A percentile compares a stretch with the other conserved stretches of the same genome.
phyloP scores from a whole-genome alignment of 1,284 basidiomycete species.

The Vanrija pseudolonga region DNA sequence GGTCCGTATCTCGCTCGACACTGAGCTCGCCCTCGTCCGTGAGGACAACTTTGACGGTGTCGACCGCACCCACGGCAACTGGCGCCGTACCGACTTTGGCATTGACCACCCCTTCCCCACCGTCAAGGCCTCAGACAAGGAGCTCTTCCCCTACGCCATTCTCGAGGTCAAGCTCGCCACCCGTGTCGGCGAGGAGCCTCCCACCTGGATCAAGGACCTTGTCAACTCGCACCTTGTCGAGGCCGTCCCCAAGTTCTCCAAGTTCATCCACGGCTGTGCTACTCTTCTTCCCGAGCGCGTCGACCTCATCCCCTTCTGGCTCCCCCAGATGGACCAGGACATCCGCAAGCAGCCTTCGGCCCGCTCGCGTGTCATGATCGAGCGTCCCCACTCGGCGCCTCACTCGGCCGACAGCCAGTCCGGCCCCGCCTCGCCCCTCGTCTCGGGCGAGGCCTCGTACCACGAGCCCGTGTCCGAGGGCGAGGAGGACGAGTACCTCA shows the following conservation, averaged over 20 bases:
- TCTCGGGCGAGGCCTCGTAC: conserved; percentile 54
- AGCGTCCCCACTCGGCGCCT: conserved; percentile 58
- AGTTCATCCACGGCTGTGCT: conserved; percentile 96
- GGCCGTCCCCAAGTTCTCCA: conserved; percentile 78
- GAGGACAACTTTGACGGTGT: conserved; percentile 96
- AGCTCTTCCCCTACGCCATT: conserved; percentile 87
- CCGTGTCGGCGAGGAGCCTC: conserved; percentile 92
- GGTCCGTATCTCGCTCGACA: conserved; percentile 96
- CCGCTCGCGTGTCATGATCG: conserved; percentile 62
- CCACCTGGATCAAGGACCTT: conserved; percentile 92
- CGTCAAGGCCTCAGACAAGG: conserved; percentile 74
- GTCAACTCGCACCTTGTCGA: conserved; percentile 92
- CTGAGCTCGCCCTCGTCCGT: conserved; percentile 86
- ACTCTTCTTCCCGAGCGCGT: conserved; percentile 89
- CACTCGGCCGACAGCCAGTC: conserved; percentile 46
- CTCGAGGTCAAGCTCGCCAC: conserved; percentile 98
- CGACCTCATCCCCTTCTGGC: conserved; percentile 98
- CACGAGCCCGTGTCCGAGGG: conserved; percentile 86
- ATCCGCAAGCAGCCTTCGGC: conserved; percentile 83
- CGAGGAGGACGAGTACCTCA: conserved; percentile 67
- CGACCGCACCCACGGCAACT: conserved; percentile 76
- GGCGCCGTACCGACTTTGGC: conserved; percentile 90
- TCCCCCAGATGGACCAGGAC: conserved; percentile 79
- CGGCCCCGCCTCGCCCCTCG: conserved; percentile 39
- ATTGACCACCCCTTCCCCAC: conserved; percentile 88